phyloP scores from a whole-genome alignment of 2,329 filamentous ascomycete species.

The Sclerotinia spermophila region DNA sequence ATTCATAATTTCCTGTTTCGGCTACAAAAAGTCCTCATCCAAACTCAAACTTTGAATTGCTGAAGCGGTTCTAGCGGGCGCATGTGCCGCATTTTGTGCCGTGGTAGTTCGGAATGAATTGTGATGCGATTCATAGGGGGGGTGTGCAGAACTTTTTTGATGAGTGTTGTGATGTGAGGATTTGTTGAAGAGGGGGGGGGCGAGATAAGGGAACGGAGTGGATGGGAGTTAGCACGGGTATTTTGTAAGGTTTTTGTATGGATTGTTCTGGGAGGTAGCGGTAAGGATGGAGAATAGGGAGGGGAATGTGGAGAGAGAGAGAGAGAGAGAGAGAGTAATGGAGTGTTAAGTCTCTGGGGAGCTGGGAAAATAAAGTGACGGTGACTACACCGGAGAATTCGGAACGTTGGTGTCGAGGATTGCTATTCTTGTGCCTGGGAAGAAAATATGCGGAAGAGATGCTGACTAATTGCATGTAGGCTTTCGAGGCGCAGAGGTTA shows the following conservation, averaged over 20 bases:
- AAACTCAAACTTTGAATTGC: too few relatives aligned
- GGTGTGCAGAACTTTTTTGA: conserved; percentile 51
- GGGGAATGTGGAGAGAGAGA: conserved; percentile 37
- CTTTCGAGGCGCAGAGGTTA: conserved; percentile 39
- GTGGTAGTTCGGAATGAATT: too few relatives aligned
- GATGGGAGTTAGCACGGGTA: conserved; percentile 64
- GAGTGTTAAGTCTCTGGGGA: conserved; percentile 52
- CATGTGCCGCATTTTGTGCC: too few relatives aligned
- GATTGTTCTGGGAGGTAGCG: conserved; percentile 58
- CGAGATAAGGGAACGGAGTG: conserved; percentile 49
- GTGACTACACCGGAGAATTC: conserved; percentile 60
- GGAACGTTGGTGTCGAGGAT: conserved; percentile 48
- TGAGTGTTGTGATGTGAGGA: neutral
- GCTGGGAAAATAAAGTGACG: conserved; percentile 60
- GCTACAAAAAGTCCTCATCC: conserved; percentile 52
- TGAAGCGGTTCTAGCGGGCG: too few relatives aligned
- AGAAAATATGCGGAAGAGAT: too few relatives aligned
- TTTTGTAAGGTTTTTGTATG: conserved; percentile 65
- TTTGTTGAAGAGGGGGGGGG: conserved; percentile 30
- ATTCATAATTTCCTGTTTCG: conserved; percentile 56
- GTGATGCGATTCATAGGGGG: conserved; percentile 56
- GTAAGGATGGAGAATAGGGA: too few relatives aligned
- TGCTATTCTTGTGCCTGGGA: neutral
- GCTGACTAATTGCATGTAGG: neutral
- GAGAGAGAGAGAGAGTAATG: conserved; percentile 45